Evolutionary conservation across 176 grass and related monocot genomes (phyloP), one percentile per base, ranked within the genome.

Genomic region (Rhipidocladum racemiflorum): DNA sequence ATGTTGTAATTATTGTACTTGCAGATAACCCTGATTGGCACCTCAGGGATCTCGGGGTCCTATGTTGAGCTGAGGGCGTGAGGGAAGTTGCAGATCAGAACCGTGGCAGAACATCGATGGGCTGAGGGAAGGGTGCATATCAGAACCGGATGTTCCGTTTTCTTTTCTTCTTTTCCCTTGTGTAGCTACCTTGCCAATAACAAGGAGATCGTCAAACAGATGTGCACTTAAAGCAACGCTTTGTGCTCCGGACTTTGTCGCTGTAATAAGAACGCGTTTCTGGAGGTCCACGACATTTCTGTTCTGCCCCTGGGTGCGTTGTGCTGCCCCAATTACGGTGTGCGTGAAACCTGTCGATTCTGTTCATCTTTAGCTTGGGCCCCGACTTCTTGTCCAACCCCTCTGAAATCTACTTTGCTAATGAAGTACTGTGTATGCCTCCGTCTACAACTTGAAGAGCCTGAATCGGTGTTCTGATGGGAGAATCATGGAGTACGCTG

Each of bases 41-140:
- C 95, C 15, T 97, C 92, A 16, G 95, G 95, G 45, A 91, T 97
- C 77, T 94, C 95, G n/a, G 95, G 95, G 18, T 97, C 92, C 32
- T 97, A 97, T 71, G 90, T 97, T 59, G 95, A 97, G 83, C 83
- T 94, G 36, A 91, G 95, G 80, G 85, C 90, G 27, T 97, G 90
- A 92, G 36, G 78, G 14, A 82, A 77, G 46, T 17, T 57, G 9
- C 55, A 81, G 23, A 67, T 70, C 13, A 63, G 55, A 70, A 75
- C 54, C 1, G 1, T 66, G 18, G 40, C 38, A 17, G 66, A 70
- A 69, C 61, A 36, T 81, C 1, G 4, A 84, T 75, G 69, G 43
- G 34, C 20, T 4, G 70, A 70, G 44, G 36, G 72, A 49, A 76
- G 24, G 45, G 66, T 82, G 72, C 57, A 51, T 56, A 84, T 82